Evolutionary conservation across 2,329 filamentous ascomycete genomes (phyloP), one percentile per base, ranked within the genome.

Genomic region (Pseudonectria foliicola): DNA sequence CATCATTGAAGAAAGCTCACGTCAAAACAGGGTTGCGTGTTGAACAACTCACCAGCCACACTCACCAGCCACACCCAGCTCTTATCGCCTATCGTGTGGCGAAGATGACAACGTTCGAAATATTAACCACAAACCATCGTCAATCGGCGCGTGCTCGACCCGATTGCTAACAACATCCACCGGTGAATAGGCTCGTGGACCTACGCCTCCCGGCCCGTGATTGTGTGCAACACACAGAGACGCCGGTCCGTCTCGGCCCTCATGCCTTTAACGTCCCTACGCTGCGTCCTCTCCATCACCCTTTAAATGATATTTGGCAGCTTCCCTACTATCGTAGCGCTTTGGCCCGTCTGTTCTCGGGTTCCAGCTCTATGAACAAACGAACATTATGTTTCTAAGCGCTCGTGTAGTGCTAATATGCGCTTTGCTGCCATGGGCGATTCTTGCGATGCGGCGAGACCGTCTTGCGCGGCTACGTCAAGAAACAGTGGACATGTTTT

Each of bases 401-500:
- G 35, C 37, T 37, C 34, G 37, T 24, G 37, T 54, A 35, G 39
- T 57, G 31, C 34, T 53, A 27, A 34, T 45, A 45, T 52, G 52
- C 41, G 40, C 43, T 34, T 37, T 62, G 42, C 50, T 68, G 49
- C 50, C 61, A 60, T 71, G 67, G 66, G 56, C 60, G 21, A 53
- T 50, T 13, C 46, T 45, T 33, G 68, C 71, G 25, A 80, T 82
- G 75, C 67, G 67, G 27, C 62, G 69, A n/a, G 66, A 65, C 39
- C 68, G 66, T 49, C 64, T 80, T 39, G 66, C 68, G 31, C 63
- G 71, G 48, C 59, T 82, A 50, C 70, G 77, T 34, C 68, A 66
- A 45, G 71, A 78, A 38, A 79, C 77, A 10, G 73, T 79, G 38
- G 73, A 85, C 49, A 87, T 96, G 73, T 96, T 96, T 68, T 95